Percentiles rank a stretch among this genome's conserved stretches.
Conservation (phyloP, 2,329 filamentous ascomycete genomes). For the Trichoderma sp. region DNA sequence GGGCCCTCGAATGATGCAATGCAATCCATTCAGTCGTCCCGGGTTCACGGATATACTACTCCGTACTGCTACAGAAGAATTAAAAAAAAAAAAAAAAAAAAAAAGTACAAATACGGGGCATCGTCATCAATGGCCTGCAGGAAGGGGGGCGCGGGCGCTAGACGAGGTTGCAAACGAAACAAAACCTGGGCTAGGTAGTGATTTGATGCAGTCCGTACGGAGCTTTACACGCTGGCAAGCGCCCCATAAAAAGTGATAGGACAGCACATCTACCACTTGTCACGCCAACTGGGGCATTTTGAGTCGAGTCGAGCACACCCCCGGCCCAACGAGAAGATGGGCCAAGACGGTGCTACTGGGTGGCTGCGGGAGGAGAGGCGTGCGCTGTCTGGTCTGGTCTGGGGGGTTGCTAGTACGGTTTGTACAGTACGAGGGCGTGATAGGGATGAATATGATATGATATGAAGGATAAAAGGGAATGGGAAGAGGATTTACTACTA, state of each 20-base stretch:
- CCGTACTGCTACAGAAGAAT: background rate
- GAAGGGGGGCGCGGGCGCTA: background rate
- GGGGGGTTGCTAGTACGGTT: background rate
- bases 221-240: constrained; percentile 7
- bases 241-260: constrained; percentile 25
- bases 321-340: background rate
- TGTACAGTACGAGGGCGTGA: background rate
- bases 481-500: too few relatives aligned
- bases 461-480: background rate
- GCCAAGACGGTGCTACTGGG: background rate
- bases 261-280: constrained; percentile 21
- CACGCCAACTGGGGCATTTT: constrained; percentile 11
- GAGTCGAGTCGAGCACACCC: background rate
- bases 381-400: background rate
- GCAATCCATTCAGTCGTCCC: background rate
- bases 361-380: background rate
- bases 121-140: background rate
- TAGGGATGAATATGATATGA: background rate
- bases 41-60: background rate
- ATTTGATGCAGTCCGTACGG: background rate
- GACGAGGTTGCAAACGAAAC: background rate
- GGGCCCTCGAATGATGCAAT: background rate
- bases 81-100: background rate
- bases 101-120: background rate
- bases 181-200: background rate